Evolutionary conservation across 345 rosid species (phyloP).

Genomic region (Syzygium jambos): DNA sequence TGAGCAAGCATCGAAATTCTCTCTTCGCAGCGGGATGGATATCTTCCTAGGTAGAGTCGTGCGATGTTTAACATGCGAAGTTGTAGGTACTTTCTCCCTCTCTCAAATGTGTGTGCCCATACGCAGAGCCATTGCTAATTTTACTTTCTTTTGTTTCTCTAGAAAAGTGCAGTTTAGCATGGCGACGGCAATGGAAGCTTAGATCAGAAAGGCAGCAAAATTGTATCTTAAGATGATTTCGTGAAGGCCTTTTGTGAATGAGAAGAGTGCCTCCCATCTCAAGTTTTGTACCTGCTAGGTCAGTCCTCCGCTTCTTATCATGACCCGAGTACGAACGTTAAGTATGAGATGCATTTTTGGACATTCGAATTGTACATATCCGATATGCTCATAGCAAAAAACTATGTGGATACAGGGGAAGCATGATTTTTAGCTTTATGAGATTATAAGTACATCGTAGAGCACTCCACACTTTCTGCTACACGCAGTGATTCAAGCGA

Average conservation of each 20-base stretch:
- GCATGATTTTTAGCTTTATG: background rate
- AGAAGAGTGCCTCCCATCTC: background rate
- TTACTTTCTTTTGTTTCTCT: background rate
- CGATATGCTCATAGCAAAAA: background rate
- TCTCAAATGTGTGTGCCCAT: background rate
- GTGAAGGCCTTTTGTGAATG: background rate
- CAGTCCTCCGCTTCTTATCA: background rate
- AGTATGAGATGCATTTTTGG: background rate
- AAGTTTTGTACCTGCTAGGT: background rate
- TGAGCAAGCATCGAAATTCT: background rate
- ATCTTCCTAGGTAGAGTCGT: background rate
- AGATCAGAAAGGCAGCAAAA: background rate
- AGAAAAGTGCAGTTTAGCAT: background rate
- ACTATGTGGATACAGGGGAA: background rate
- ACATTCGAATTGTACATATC: background rate
- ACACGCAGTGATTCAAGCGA: background rate
- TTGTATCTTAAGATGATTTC: background rate
- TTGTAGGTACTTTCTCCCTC: background rate
- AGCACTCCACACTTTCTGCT: background rate
- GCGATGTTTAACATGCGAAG: background rate
- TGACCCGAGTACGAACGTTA: background rate
- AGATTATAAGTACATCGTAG: background rate
- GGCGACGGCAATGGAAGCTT: background rate
- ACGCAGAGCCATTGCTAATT: background rate
- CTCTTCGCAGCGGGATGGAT: background rate